Base-by-base conservation (phyloP, 2,329 filamentous ascomycete genomes). In the Trichoderma citrinoviride region DNA sequence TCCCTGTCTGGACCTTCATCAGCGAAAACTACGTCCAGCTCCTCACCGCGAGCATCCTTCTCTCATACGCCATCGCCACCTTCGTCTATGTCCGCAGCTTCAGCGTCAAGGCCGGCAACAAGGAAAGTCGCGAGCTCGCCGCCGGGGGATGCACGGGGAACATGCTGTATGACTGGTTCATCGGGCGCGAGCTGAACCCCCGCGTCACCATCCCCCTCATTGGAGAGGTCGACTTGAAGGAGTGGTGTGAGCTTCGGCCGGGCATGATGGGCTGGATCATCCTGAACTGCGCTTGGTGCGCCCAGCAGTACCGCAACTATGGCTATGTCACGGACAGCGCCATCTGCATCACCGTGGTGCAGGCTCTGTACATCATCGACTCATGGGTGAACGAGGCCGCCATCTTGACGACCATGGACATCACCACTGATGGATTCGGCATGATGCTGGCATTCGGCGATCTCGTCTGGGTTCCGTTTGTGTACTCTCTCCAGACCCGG, bases 381-480 rank as follows among this genome's bases (percentile, higher is more conserved):
- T 87, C 88, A 7, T 87, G 92, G 68, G 93, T 89, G 81, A 95
- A 94, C 85, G 94, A 98, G 76, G 84, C 91, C 0, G 90, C 92
- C 2, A 90, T 97, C 67, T 80, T 97, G 68, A 97, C 93, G 1
- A 97, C 93, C 37, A 97, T 98, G 79, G 94, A 98, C 74, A 90
- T 97, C 69, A 96, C 90, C 58, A 91, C 88, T 47, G 94, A 98
- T 71, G 94, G 94, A 6, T 97, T 98, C 71, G 94, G 94, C 61
- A 92, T 92, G 80, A 98, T 98, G 94, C 84, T 98, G 40, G 83
- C 91, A 2, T 97, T 97, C 74, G 94, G 93, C 64, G 94, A 98
- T 72, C 83, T 97, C 6, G 91, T 90, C 67, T 98, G 94, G 94
- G 85, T 97, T 2, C 94, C 94, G 0, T 96, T 96, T 75, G 83